Evolutionary conservation across 2,329 filamentous ascomycete species (phyloP).

Genomic region (Paracoccidioides brasiliensis): DNA sequence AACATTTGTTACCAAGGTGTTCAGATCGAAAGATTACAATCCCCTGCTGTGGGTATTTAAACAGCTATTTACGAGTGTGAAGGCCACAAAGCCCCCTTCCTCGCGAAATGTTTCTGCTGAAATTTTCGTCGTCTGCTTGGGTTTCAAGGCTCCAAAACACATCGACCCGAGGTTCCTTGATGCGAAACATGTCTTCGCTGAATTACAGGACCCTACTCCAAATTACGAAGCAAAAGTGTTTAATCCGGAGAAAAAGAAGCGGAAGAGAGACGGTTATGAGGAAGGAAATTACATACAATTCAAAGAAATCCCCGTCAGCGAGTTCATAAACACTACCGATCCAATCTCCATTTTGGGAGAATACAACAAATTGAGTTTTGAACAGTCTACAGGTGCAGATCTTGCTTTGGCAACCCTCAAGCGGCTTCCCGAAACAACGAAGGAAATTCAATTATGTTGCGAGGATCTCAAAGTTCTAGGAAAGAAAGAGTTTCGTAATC

Average conservation of each 20-base stretch:
- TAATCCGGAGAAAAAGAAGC: slow-evolving; percentile 93
- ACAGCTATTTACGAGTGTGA: slow-evolving; percentile 86
- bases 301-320: slow-evolving; percentile 75
- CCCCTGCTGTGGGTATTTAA: slow-evolving; percentile 94
- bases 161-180: slow-evolving; percentile 90
- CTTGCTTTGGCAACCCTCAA: slow-evolving; percentile 76
- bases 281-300: slow-evolving; percentile 89
- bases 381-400: slow-evolving; percentile 66
- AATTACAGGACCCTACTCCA: slow-evolving; percentile 68
- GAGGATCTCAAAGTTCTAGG: slow-evolving; percentile 79
- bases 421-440: slow-evolving; percentile 73
- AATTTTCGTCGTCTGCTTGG: slow-evolving; percentile 94
- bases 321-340: slow-evolving; percentile 87
- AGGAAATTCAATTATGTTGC: slow-evolving; percentile 68
- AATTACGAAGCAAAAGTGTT: slow-evolving; percentile 98
- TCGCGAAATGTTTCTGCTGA: slow-evolving; percentile 94
- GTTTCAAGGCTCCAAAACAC: slow-evolving; percentile 87
- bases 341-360: slow-evolving; percentile 83
- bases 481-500: slow-evolving; percentile 81
- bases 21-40: slow-evolving; percentile 94
- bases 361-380: slow-evolving; percentile 72
- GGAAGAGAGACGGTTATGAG: slow-evolving; percentile 94
- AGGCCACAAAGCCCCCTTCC: slow-evolving; percentile 93
- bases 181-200: slow-evolving; percentile 77
- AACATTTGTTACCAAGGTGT: slow-evolving; percentile 94